Evolutionary conservation across 805 yeast genomes (phyloP), one percentile per base, ranked within the genome.

Genomic region (Lipomyces yamadae): DNA sequence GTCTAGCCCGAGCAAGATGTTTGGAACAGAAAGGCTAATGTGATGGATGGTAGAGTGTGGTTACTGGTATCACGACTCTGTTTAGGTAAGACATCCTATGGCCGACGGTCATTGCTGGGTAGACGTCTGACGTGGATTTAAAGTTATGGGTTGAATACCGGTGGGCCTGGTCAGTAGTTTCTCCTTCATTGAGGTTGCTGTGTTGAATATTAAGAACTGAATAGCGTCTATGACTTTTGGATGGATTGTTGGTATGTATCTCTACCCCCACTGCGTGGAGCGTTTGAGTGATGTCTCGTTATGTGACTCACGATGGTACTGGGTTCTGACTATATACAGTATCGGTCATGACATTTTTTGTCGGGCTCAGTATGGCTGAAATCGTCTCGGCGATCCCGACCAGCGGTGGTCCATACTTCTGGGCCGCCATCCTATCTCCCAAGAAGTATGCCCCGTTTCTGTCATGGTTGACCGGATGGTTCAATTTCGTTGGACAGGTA

Each of bases 381-480:
- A 61, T 69, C 29, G 65, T 68, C 8, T 69, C 72, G 29, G 67
- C 67, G 18, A 69, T 66, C 54, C 73, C 73, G 18, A 71, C 72
- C 5, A 62, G 71, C 32, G 73, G 73, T 29, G 73, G 73, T 6
- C 71, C 62, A 33, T 71, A 71, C 59, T 70, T 56, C 45, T 66
- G 72, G 63, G 52, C 68, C 32, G 74, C 75, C 8, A 58, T 64
- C 34, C 64, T 75, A n/a, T 69, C 76, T 13, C 73, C 75, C 4
- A 64, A 63, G 33, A 63, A 63, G 53, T 70, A 61, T 33, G 66
- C 69, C 33, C 73, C 75, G 18, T 68, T 74, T 61, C 33, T 67
- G 29, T 64, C 74, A 6, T 73, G 74, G 74, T 13, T 70, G 29
- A 70, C 72, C 4, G 76, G 76, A 5, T 74, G 75, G 74, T 65